Evolutionary conservation across 2,329 filamentous ascomycete genomes (phyloP), one percentile per base, ranked within the genome.

Genomic region (Stylonectria norvegica): DNA sequence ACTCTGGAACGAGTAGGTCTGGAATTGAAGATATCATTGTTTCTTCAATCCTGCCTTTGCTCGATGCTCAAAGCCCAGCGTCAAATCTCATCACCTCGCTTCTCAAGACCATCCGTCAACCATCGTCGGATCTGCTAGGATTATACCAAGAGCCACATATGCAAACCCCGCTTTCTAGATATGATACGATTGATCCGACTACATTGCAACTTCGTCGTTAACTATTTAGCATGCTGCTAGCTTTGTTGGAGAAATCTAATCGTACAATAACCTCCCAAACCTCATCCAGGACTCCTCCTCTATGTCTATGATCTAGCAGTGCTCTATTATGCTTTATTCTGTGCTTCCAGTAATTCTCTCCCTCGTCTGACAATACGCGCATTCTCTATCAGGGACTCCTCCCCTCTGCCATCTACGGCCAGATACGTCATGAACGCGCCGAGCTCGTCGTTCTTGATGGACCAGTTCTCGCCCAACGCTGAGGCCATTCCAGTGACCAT

Each of bases 391-490:
- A 51, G 20, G 15, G 41, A 18, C 0, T 38, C 41, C 11, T 49
- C 45, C 2, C 34, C 42, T n/a, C 47, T 17, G 2, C 48, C 53
- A 23, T 34, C 29, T 3, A 53, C 4, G 7, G 49, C 53, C 25
- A 56, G 34, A 4, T 40, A 45, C 5, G 39, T 41, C 28, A 55
- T 53, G 4, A 51, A 56, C 0, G 51, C 53, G 2, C 44, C 50
- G 11, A 56, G 1, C 18, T 53, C 53, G 2, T 52, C 38, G 22
- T 40, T 43, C 5, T 3, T 5, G 1, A 56, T 20, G 4, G 34
- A 42, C 40, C 40, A 55, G 2, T 56, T 43, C 4, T 56, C 49
- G 0, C 53, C 50, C n/a, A 56, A 5, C 1, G 53, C 8, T 2
- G 34, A 3, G 1, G 33, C 23, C n/a, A 46, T 19, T 15, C 17